phyloP scores from a whole-genome alignment of 768 basidiomycete species.

The Tricholoma furcatifolium region DNA sequence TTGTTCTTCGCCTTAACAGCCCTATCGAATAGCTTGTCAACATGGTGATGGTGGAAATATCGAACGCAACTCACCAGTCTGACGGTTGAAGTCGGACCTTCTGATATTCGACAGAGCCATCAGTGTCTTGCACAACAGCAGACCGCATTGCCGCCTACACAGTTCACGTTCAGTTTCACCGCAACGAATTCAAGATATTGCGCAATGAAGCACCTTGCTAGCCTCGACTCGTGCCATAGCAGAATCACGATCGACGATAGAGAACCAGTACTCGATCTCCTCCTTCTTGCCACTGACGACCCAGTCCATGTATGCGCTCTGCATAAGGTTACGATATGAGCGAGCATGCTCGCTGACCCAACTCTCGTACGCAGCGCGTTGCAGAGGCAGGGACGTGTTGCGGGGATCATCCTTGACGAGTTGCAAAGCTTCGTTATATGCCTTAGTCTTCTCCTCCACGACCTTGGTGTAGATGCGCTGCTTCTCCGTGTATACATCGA shows the following conservation, averaged over 20 bases:
- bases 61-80: background rate
- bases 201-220: background rate
- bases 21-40: background rate
- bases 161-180: background rate
- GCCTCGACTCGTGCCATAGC: conserved; percentile 5
- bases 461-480: background rate
- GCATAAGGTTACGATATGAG: conserved; percentile 1
- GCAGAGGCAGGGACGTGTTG: background rate
- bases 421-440: conserved; percentile 1
- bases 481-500: conserved; percentile 5
- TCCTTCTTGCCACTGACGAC: conserved; percentile 7
- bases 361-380: background rate
- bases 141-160: conserved; percentile 3
- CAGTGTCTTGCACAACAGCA: conserved; percentile 3
- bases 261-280: conserved; percentile 10
- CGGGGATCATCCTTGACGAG: background rate
- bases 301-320: conserved; percentile 9
- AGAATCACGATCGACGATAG: conserved; percentile 6
- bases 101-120: conserved; percentile 5
- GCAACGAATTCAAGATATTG: no score
- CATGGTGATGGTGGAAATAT: background rate
- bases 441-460: conserved; percentile 3
- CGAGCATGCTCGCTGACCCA: conserved; percentile 11
- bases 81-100: background rate
- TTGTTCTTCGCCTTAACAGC: conserved; percentile 5